Base-by-base conservation (phyloP, 1,284 basidiomycete species). In the Schizophyllum commune region DNA sequence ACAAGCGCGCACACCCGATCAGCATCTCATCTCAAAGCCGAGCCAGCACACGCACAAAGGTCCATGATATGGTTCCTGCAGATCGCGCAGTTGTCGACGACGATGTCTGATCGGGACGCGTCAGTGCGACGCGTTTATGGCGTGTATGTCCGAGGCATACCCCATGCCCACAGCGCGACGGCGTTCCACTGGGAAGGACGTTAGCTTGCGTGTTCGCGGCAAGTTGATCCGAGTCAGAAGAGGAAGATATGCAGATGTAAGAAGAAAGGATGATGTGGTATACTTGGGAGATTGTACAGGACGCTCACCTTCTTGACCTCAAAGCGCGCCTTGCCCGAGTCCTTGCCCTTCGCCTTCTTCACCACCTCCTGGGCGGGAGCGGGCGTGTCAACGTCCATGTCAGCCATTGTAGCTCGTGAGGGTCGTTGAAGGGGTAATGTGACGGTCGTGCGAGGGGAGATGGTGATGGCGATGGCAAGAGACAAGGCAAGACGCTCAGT, bases 61-160 rank as follows among this genome's bases (percentile, higher is more conserved):
- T 98, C 95, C 95, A 98, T 98, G 79, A 98, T 98, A 72, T 98
- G 95, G 75, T 96, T 96, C 71, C 92, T 85, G 80, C 94, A 96
- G 75, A 96, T 96, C 56, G 94, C 94, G 69, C 93, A 97, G 75
- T 96, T 97, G 75, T 96, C 94, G 60, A 96, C 94, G 63, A 95
- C 93, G 70, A 96, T 96, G 72, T 96, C 93, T 94, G 67, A 52
- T 63, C 52, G 33, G 61, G 17, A 32, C 57, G 33, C 59, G 55
- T 66, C 65, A 63, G 63, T 60, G 61, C 60, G 57, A 56, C 58
- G 51, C 55, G 19, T 1, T 34, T 9, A 52, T 53, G 51, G 53
- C 20, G 22, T n/a, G 8, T 32, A 22, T 2, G 15, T 32, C 32
- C 11, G 51, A 19, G 15, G 74, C 83, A 64, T 65, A 95, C 94